Conservation (phyloP, 2,329 filamentous ascomycete genomes). For the Periconia sp. region DNA sequence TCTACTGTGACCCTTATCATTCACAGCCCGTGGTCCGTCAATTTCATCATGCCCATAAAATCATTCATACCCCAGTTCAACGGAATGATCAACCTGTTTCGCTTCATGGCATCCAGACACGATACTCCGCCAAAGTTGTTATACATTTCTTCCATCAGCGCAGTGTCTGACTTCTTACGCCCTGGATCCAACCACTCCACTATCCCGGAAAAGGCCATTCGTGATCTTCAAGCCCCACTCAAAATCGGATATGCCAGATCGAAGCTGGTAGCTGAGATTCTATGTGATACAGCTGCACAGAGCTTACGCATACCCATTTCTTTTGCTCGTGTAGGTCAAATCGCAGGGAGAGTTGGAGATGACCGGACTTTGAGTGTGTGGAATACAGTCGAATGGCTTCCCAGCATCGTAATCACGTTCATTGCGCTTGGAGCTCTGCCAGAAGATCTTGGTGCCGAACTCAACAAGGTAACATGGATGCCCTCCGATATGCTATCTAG, state of each 20-base stretch:
- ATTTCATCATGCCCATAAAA: constrained; percentile 48
- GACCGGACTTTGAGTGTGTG: constrained; percentile 17
- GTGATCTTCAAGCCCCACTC: constrained; percentile 24
- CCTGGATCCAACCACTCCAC: background rate
- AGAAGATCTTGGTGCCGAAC: constrained; percentile 10
- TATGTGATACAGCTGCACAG: constrained; percentile 33
- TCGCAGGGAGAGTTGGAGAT: constrained; percentile 27
- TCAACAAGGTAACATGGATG: constrained; percentile 29
- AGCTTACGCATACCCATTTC: constrained; percentile 22
- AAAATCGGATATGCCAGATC: constrained; percentile 38
- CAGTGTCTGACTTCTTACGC: constrained; percentile 2
- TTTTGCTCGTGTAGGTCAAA: constrained; percentile 32
- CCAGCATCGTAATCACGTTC: constrained; percentile 24
- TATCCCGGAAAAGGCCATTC: constrained; percentile 36
- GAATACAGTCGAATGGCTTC: constrained; percentile 31
- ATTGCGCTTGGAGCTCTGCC: constrained; percentile 21
- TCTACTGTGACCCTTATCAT: constrained; percentile 46
- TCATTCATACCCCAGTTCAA: constrained; percentile 14
- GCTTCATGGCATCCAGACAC: constrained; percentile 4
- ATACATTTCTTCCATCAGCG: constrained; percentile 42
- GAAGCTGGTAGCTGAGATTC: constrained; percentile 39
- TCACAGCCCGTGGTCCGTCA: constrained; percentile 58
- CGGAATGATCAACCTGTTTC: constrained; percentile 11
- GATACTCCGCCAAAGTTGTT: constrained; percentile 24
- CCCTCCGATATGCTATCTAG: constrained; percentile 17